A percentile compares a stretch with the other conserved stretches of the same genome.
phyloP scores from a whole-genome alignment of 148 eudicot species.

The Pouteria glomerata region DNA sequence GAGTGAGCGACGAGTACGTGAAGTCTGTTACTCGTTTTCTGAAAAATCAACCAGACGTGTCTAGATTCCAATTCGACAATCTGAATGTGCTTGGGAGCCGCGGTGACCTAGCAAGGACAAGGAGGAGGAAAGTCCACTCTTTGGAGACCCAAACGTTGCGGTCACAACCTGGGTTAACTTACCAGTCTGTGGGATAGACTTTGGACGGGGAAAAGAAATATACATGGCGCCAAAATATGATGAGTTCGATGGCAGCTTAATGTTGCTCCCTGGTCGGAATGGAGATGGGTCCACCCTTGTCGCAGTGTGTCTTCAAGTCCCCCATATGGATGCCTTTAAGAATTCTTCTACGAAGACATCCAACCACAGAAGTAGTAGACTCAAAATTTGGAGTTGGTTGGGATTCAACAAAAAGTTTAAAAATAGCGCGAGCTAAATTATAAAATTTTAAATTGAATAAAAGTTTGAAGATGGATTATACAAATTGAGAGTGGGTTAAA shows the following conservation, averaged over 20 bases:
- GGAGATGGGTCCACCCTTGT: conserved; percentile 30
- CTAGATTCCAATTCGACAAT: conserved; percentile 18
- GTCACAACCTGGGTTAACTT: conserved; percentile 26
- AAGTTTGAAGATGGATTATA: too few relatives aligned
- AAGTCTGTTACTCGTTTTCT: not conserved
- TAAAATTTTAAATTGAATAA: too few relatives aligned
- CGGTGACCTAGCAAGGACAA: not conserved
- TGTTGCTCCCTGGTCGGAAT: conserved; percentile 21
- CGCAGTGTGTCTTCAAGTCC: conserved; percentile 18
- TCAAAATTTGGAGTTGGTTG: too few relatives aligned
- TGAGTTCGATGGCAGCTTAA: conserved; percentile 18
- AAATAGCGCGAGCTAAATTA: too few relatives aligned
- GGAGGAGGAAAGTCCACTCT: conserved; percentile 12
- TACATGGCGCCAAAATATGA: conserved; percentile 21
- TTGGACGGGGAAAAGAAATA: conserved; percentile 35
- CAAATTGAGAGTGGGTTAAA: too few relatives aligned
- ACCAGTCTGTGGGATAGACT: conserved; percentile 22
- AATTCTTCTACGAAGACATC: not conserved
- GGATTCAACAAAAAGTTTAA: too few relatives aligned
- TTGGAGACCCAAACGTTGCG: conserved; percentile 26
- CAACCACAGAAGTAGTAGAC: too few relatives aligned
- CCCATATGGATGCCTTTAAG: too few relatives aligned
- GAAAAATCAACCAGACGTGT: conserved; percentile 21
- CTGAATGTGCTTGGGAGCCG: not conserved
- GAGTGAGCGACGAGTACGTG: conserved; percentile 22